Percentiles rank a stretch among this genome's conserved stretches.
Evolutionary conservation across 1,284 basidiomycete species (phyloP).

Genomic region (Sphaerobolus stellatus): DNA sequence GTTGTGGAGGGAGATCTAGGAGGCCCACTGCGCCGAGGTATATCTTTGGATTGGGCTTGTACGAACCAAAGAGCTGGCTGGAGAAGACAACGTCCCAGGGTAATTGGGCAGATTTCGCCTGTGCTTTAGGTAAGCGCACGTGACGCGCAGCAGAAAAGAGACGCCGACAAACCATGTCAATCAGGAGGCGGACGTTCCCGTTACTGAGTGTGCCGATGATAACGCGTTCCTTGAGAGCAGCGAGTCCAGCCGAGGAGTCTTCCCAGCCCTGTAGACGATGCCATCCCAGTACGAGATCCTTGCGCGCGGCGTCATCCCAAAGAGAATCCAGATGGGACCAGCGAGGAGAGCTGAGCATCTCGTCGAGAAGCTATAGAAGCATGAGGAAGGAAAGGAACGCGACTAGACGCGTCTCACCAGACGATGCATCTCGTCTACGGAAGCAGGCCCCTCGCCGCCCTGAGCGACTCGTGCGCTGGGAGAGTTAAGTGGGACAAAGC

Average conservation of each 20-base stretch:
- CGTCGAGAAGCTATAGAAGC: conserved; percentile 50
- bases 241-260: conserved; percentile 50
- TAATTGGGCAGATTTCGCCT: conserved; percentile 59
- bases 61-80: conserved; percentile 55
- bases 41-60: conserved; percentile 57
- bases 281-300: conserved; percentile 51
- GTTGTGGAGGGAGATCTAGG: conserved; percentile 48
- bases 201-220: conserved; percentile 60
- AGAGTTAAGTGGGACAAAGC: not conserved
- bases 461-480: conserved; percentile 39
- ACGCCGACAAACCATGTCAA: conserved; percentile 51
- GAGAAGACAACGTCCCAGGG: conserved; percentile 66
- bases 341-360: conserved; percentile 45
- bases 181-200: conserved; percentile 57
- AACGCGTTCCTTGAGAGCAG: conserved; percentile 47
- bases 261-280: conserved; percentile 60
- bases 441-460: conserved; percentile 47
- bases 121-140: not conserved
- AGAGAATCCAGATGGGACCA: conserved; percentile 46
- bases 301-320: conserved; percentile 45
- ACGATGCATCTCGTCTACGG: conserved; percentile 57
- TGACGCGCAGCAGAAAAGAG: not conserved
- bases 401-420: conserved; percentile 36
- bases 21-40: conserved; percentile 53
- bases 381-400: not conserved